phyloP scores from a whole-genome alignment of 1,284 basidiomycete species.

The Thelephora terrestris region DNA sequence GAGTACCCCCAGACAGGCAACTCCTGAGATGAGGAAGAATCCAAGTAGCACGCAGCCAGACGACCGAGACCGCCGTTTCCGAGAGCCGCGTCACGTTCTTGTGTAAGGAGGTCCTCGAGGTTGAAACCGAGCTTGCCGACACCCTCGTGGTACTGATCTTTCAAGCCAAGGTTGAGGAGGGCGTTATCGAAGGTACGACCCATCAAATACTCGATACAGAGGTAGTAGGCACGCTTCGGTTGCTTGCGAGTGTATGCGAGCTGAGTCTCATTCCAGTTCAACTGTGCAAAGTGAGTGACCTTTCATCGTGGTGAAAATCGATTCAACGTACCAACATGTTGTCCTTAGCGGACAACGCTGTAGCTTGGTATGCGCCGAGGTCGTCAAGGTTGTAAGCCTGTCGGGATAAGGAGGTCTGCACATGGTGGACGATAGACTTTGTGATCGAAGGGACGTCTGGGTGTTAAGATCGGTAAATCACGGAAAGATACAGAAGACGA shows the following conservation, averaged over 20 bases:
- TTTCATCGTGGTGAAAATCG: constrained; percentile 4
- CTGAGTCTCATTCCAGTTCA: constrained; percentile 77
- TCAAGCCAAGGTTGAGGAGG: constrained; percentile 79
- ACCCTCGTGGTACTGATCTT: constrained; percentile 62
- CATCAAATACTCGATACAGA: constrained; percentile 81
- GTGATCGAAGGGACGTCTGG: constrained; percentile 60
- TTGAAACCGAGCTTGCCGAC: constrained; percentile 73
- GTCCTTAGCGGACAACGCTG: constrained; percentile 76
- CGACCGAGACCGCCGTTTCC: constrained; percentile 88
- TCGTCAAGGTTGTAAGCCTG: constrained; percentile 83
- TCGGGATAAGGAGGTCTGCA: constrained; percentile 80
- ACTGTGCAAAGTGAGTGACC: constrained; percentile 25
- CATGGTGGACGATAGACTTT: constrained; percentile 74
- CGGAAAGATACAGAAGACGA: not conserved
- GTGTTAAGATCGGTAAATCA: not conserved
- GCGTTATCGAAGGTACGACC: constrained; percentile 72
- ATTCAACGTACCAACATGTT: constrained; percentile 59
- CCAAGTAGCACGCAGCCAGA: constrained; percentile 88
- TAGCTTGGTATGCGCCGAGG: constrained; percentile 72
- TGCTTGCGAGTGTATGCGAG: constrained; percentile 56
- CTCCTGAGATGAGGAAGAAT: constrained; percentile 75
- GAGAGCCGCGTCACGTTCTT: constrained; percentile 84
- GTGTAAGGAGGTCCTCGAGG: constrained; percentile 76
- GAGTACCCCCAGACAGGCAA: constrained; percentile 86
- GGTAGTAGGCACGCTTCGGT: constrained; percentile 84